Base-by-base conservation (phyloP, 2,329 filamentous ascomycete species). In the Teratosphaeria gauchensis region DNA sequence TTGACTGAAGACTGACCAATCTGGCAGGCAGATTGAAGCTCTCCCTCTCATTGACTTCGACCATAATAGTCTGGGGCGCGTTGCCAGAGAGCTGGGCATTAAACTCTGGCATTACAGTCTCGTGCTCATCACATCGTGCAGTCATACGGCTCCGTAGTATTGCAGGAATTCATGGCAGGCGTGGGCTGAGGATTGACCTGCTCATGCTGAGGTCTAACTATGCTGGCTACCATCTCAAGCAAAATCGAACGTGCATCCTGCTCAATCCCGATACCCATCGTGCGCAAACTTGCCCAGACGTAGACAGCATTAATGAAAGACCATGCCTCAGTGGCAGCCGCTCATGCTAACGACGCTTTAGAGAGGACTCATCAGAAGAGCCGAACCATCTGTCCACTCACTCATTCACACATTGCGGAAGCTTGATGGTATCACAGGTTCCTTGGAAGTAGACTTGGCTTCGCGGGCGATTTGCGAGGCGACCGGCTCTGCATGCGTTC, bases 331-430 rank as follows among this genome's bases (percentile, higher is more conserved):
- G 5, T 16, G 35, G 35, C 9, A 42, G 35, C 35, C 35, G 35
- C 35, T 42, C 35, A 42, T 56, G 54, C 56, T 60, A 58, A n/a
- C n/a, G 61, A 63, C 60, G 62, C 62, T 60, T 59, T 19, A 57
- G 63, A 51, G 62, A 65, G 42, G 55, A 56, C 61, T 61, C 57
- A 32, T 28, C 61, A 56, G 33, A 65, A 60, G 55, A 62, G 58
- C 58, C 59, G 54, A 58, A 58, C 56, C 16, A 33, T 24, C 21
- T 28, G 31, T 24, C 30, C 31, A 33, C 24, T 32, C 55, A 28
- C 12, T 48, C 52, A 56, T 59, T n/a, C 56, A 19, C 54, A 42
- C 30, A 31, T 56, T 58, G 24, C 52, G 38, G 33, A 31, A 56
- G 52, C 53, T 60, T 58, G 24, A 31, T 52, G 4, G 16, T 32